Base-by-base conservation (phyloP, 768 basidiomycete genomes). In the Suillus weaverae region DNA sequence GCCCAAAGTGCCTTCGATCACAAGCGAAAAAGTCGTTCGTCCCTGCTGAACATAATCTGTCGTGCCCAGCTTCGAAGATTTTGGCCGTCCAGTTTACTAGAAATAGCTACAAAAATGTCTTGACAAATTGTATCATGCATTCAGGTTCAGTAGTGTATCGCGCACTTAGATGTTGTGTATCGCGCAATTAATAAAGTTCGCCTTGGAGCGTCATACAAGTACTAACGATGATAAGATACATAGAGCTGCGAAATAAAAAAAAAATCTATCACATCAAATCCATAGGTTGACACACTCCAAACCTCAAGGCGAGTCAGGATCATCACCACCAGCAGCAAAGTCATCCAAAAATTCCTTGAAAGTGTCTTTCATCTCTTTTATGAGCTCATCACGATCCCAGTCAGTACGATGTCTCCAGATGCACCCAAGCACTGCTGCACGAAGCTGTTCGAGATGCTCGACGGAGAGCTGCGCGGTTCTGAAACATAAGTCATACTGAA, bases 371-470 rank as follows among this genome's bases (percentile, higher is more conserved):
- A 95, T 75, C 67, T 91, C 87, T 35, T 73, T 72, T 2, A 97
- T 73, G 60, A 96, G 79, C 7, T 72, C 76, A 69, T 86, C 84
- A 54, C 96, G 83, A 71, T 97, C 85, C 97, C 97, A 99, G 39
- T 91, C 90, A 14, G 81, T 79, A 41, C 95, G 79, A 67, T 86
- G 87, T 35, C 86, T 81, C 96, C 96, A 99, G n/a, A 98, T 83
- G 59, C 81, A 81, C 48, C 88, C 86, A 32, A 95, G 84, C 69
- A 88, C 90, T 3, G 85, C 87, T 9, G 97, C 96, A 6, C 97
- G 86, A 7, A 99, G 82, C 76, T 99, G 95, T 73, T 99, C 97
- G 7, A 99, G 84, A 72, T 97, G 88, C 72, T 99, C 97, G 59
- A 98, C 83, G 32, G 82, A 92, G 50, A 98, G 79, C 0, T 72